phyloP scores from a whole-genome alignment of 768 basidiomycete species.

The Suillus subaureus region DNA sequence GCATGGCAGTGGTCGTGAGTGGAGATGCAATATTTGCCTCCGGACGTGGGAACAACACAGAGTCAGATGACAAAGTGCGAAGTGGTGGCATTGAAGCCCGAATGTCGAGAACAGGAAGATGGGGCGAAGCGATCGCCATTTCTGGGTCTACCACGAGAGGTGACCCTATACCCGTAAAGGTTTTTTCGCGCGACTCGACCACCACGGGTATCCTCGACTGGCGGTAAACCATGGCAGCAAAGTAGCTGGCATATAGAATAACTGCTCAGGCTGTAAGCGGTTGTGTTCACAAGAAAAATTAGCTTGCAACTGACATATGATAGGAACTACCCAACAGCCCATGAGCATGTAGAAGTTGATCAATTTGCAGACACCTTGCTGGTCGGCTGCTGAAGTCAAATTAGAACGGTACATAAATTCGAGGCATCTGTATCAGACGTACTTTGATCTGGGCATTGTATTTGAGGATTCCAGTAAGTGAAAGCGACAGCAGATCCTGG shows the following conservation, averaged over 20 bases:
- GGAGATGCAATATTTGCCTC: neutral
- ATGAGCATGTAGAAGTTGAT: slow-evolving; percentile 51
- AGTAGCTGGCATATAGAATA: slow-evolving; percentile 43
- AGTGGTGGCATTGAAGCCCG: neutral
- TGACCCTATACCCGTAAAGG: slow-evolving; percentile 9
- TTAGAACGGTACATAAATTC: neutral
- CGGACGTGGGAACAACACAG: neutral
- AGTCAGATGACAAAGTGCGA: neutral
- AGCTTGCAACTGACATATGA: slow-evolving; percentile 44
- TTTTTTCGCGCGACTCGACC: slow-evolving; percentile 15
- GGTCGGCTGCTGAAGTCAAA: slow-evolving; percentile 36
- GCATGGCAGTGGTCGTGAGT: neutral
- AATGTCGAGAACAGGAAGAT: neutral
- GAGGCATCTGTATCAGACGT: slow-evolving; percentile 11
- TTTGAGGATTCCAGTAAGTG: slow-evolving; percentile 43
- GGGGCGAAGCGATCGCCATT: slow-evolving; percentile 6
- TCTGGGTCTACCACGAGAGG: slow-evolving; percentile 25
- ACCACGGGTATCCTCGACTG: slow-evolving; percentile 29
- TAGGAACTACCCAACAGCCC: slow-evolving; percentile 56
- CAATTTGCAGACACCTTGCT: slow-evolving; percentile 48
- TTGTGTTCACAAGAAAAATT: slow-evolving; percentile 6
- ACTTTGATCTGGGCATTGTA: slow-evolving; percentile 49
- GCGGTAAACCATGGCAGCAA: slow-evolving; percentile 41
- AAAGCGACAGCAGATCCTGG: slow-evolving; percentile 47
- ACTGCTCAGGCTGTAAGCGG: slow-evolving; percentile 34